Conservation (phyloP, 495 filamentous ascomycete genomes). For the Aspergillus egyptiacus region DNA sequence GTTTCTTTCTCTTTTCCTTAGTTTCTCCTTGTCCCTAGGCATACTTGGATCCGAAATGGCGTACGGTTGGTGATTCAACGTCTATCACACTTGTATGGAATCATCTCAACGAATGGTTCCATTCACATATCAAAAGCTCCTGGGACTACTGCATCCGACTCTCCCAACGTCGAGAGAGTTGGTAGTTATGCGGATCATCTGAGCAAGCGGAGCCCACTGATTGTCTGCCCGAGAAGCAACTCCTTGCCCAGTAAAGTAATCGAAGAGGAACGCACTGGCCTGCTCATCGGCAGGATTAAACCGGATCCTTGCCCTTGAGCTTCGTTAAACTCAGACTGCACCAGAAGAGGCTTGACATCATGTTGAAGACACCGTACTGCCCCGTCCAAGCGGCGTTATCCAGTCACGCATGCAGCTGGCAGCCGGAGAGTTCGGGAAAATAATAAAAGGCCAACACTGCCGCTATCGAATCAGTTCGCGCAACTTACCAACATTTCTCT, state of each 20-base stretch:
- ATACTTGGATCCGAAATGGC: slow-evolving; percentile 4
- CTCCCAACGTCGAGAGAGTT: slow-evolving; percentile 25
- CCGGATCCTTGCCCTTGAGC: slow-evolving; percentile 16
- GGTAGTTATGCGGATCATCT: slow-evolving; percentile 32
- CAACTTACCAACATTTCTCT: slow-evolving; percentile 25
- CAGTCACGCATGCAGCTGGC: slow-evolving; percentile 20
- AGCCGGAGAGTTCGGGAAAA: not conserved
- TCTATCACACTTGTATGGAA: slow-evolving; percentile 19
- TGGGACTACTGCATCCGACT: slow-evolving; percentile 4
- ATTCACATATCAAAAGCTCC: slow-evolving; percentile 8
- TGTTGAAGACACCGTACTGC: slow-evolving; percentile 16
- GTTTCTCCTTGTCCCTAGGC: slow-evolving; percentile 10
- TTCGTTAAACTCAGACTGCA: slow-evolving; percentile 27
- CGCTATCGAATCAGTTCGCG: slow-evolving; percentile 25
- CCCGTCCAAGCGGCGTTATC: not conserved
- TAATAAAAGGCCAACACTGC: slow-evolving; percentile 19
- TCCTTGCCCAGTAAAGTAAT: slow-evolving; percentile 13
- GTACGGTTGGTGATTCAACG: slow-evolving; percentile 23
- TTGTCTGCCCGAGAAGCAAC: slow-evolving; percentile 16
- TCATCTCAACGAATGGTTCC: slow-evolving; percentile 15
- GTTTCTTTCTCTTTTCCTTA: slow-evolving; percentile 9
- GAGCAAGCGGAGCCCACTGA: slow-evolving; percentile 16
- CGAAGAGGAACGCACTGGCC: slow-evolving; percentile 11
- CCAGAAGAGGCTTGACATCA: slow-evolving; percentile 32
- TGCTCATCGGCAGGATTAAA: slow-evolving; percentile 21